Percentiles rank a stretch among this genome's conserved stretches.
These are phyloP conservation scores for Sugiyamaella xylanicola DNA, from an alignment of 1,139 yeast species.

Conservation along the genomic window DNA sequence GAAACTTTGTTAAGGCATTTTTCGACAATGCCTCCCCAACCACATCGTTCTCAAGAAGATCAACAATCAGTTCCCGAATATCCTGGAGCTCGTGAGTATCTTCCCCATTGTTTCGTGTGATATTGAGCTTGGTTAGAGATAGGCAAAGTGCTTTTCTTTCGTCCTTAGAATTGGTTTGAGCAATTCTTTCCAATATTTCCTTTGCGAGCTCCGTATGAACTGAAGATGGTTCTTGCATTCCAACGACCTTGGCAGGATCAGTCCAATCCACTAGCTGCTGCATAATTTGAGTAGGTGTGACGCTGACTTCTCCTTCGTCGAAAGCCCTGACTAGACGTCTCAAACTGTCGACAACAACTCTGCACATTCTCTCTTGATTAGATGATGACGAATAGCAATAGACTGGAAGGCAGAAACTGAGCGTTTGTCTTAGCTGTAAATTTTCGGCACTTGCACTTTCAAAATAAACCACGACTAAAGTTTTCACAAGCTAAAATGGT, in stretches of 20 bases:
- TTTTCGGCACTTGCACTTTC: slow-evolving; percentile 66
- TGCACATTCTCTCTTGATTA: slow-evolving; percentile 71
- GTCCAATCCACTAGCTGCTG: slow-evolving; percentile 87
- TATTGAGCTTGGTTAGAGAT: slow-evolving; percentile 54
- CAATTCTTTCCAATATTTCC: slow-evolving; percentile 52
- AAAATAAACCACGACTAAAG: slow-evolving; percentile 72
- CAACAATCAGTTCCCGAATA: slow-evolving; percentile 34
- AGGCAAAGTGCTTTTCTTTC: slow-evolving; percentile 59
- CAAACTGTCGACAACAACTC: slow-evolving; percentile 68
- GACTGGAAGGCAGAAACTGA: slow-evolving; percentile 88
- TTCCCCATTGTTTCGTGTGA: slow-evolving; percentile 31
- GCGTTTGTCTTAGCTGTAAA: slow-evolving; percentile 72
- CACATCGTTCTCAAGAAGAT: slow-evolving; percentile 32
- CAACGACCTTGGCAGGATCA: slow-evolving; percentile 70
- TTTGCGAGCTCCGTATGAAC: slow-evolving; percentile 62
- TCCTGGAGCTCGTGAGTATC: background rate
- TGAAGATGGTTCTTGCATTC: slow-evolving; percentile 51
- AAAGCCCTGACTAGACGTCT: slow-evolving; percentile 55
- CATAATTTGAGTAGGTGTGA: slow-evolving; percentile 61
- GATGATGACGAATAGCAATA: slow-evolving; percentile 76
- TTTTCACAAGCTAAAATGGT: slow-evolving; percentile 54
- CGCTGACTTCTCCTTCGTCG: slow-evolving; percentile 46
- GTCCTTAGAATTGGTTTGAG: slow-evolving; percentile 51
- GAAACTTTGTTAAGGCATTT: slow-evolving; percentile 22
- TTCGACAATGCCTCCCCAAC: slow-evolving; percentile 24